Evolutionary conservation across 441 rosid species (phyloP).

Genomic region (Pelargonium exstipulatum): DNA sequence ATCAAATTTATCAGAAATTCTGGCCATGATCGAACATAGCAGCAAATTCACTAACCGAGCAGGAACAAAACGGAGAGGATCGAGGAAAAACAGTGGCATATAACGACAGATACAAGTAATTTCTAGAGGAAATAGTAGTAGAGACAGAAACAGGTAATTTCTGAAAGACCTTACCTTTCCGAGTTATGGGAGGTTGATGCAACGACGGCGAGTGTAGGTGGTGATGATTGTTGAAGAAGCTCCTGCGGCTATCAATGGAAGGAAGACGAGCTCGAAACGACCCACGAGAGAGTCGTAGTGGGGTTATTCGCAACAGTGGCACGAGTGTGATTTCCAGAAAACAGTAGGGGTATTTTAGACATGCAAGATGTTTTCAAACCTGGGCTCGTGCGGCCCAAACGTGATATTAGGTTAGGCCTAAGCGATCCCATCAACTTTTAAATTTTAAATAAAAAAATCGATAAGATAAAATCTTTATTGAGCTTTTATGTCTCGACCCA

Average conservation of each 20-base stretch:
- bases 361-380: background rate
- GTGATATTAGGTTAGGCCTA: background rate
- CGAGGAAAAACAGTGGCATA: background rate
- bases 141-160: too few relatives aligned
- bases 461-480: too few relatives aligned
- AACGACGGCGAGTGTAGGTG: background rate
- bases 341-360: background rate
- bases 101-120: too few relatives aligned
- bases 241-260: background rate
- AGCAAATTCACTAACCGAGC: too few relatives aligned
- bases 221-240: background rate
- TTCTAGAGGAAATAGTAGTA: too few relatives aligned
- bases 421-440: too few relatives aligned
- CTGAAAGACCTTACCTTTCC: background rate
- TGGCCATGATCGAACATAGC: too few relatives aligned
- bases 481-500: too few relatives aligned
- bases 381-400: background rate
- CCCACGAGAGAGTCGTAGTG: background rate
- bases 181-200: background rate
- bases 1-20: background rate
- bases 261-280: background rate
- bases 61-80: too few relatives aligned
- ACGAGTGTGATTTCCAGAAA: background rate
- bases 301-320: background rate
- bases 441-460: too few relatives aligned